These are phyloP conservation scores for Venturiaceae sp. DNA, from an alignment of 2,329 filamentous ascomycete genomes.

Conservation along the genomic window DNA sequence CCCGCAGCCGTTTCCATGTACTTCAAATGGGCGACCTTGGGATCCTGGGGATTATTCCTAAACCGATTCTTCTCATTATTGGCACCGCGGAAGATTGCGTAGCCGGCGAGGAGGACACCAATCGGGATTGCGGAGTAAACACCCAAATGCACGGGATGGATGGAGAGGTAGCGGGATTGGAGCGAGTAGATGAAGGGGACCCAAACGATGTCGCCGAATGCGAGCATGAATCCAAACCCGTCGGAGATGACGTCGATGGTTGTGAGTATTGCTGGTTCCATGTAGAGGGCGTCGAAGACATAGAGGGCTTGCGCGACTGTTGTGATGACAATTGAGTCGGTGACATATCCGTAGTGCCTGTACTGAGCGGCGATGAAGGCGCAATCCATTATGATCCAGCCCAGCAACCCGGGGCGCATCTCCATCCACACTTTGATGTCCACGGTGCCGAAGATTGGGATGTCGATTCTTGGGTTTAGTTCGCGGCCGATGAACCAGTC, in stretches of 20 bases:
- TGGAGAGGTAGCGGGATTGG: constrained; percentile 74
- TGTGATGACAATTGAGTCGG: constrained; percentile 76
- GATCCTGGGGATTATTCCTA: constrained; percentile 76
- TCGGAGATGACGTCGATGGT: constrained; percentile 93
- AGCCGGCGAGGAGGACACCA: constrained; percentile 61
- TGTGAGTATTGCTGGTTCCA: constrained; percentile 80
- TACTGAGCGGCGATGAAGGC: constrained; percentile 84
- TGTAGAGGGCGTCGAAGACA: constrained; percentile 73
- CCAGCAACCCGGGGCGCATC: constrained; percentile 81
- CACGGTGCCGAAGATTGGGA: constrained; percentile 73
- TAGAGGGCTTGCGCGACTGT: constrained; percentile 72
- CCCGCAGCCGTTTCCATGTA: constrained; percentile 80
- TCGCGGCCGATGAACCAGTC: constrained; percentile 97
- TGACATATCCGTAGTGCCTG: constrained; percentile 70
- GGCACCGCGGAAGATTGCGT: constrained; percentile 84
- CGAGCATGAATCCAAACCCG: constrained; percentile 90
- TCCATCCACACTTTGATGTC: constrained; percentile 90
- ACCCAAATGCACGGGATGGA: constrained; percentile 74
- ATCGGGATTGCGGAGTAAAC: constrained; percentile 51
- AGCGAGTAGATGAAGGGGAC: constrained; percentile 82
- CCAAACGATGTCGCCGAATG: constrained; percentile 90
- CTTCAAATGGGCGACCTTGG: constrained; percentile 66
- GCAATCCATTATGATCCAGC: constrained; percentile 78
- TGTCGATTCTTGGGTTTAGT: constrained; percentile 73
- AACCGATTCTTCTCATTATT: constrained; percentile 95